Conservation (phyloP, 768 basidiomycete species). For the Hortiboletus campestris region DNA sequence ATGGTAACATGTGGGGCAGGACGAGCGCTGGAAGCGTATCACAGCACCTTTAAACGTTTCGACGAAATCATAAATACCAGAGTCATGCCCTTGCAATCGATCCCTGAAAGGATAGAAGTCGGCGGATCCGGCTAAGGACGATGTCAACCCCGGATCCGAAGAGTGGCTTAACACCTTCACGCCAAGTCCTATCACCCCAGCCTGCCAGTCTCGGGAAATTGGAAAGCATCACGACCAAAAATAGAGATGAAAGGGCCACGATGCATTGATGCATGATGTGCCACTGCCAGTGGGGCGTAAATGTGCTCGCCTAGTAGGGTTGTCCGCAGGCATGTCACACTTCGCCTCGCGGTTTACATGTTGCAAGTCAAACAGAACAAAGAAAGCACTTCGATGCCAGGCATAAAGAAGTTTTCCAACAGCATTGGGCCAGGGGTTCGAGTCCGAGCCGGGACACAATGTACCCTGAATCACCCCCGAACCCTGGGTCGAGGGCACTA, state of each 20-base stretch:
- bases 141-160: background rate
- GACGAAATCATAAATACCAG: background rate
- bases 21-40: background rate
- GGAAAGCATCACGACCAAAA: background rate
- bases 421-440: no score
- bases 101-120: background rate
- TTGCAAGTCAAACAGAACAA: conserved; percentile 1
- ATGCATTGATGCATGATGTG: no score
- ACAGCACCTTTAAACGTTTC: conserved; percentile 4
- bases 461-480: background rate
- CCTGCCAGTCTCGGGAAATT: no score
- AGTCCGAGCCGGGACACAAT: no score
- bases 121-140: background rate
- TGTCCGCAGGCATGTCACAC: background rate
- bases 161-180: background rate
- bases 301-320: background rate
- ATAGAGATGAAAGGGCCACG: no score
- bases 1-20: conserved; percentile 15
- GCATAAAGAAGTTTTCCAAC: background rate
- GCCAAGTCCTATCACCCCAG: no score
- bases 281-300: conserved; percentile 13
- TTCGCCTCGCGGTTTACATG: conserved; percentile 16
- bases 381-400: background rate
- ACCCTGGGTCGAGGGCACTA: background rate
- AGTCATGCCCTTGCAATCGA: background rate